phyloP scores from a whole-genome alignment of 352 stramenopile genomes.

The Blastocystis sp. region DNA sequence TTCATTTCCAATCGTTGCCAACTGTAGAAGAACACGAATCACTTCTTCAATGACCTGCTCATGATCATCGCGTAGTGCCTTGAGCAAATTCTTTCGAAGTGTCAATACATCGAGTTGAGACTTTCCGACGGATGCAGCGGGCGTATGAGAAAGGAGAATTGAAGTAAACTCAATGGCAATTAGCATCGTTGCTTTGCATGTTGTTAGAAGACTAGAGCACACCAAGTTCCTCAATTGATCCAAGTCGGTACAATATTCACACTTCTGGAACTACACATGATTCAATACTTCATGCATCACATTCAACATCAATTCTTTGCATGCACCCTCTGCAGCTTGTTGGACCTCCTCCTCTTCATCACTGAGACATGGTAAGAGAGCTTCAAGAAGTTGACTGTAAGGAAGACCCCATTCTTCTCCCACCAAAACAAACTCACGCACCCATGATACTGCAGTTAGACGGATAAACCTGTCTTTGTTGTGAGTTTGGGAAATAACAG shows the following conservation, averaged over 20 bases:
- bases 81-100: slow-evolving; percentile 86
- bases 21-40: slow-evolving; percentile 84
- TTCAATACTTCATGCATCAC: slow-evolving; percentile 67
- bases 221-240: not conserved
- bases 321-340: slow-evolving; percentile 87
- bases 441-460: slow-evolving; percentile 91
- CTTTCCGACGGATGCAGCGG: slow-evolving; percentile 62
- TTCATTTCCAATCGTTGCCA: slow-evolving; percentile 82
- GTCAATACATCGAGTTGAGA: slow-evolving; percentile 84
- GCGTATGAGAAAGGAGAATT: slow-evolving; percentile 79
- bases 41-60: slow-evolving; percentile 92
- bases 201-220: not conserved
- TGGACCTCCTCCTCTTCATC: slow-evolving; percentile 90
- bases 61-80: slow-evolving; percentile 85
- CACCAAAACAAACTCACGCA: slow-evolving; percentile 91
- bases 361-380: slow-evolving; percentile 93
- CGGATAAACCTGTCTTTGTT: slow-evolving; percentile 91
- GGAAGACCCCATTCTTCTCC: slow-evolving; percentile 73
- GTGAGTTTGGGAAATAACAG: slow-evolving; percentile 90
- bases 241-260: slow-evolving; percentile 26
- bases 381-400: slow-evolving; percentile 68
- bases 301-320: slow-evolving; percentile 86
- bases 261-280: slow-evolving; percentile 32
- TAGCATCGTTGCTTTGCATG: slow-evolving; percentile 61
- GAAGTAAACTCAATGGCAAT: slow-evolving; percentile 87